phyloP scores from a whole-genome alignment of 768 basidiomycete genomes.

The Mycena chlorophos region DNA sequence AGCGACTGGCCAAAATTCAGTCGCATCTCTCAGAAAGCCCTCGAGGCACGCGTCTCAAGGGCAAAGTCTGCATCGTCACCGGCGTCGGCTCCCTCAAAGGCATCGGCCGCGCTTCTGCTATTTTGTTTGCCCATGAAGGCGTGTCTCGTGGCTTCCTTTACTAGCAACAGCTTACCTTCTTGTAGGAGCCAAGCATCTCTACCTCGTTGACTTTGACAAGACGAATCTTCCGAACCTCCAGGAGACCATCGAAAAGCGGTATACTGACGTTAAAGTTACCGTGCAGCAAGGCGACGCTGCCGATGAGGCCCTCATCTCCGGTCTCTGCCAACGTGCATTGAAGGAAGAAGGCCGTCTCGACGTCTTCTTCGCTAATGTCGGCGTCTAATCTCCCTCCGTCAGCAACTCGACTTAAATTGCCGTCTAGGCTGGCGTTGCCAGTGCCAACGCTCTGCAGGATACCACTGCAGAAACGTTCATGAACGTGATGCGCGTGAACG shows the following conservation, averaged over 20 bases:
- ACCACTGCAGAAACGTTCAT: constrained; percentile 68
- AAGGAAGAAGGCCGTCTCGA: constrained; percentile 85
- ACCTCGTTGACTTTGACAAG: constrained; percentile 68
- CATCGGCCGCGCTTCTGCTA: constrained; percentile 78
- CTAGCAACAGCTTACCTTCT: too few species aligned
- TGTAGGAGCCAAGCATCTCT: constrained; percentile 73
- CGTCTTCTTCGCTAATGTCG: constrained; percentile 93
- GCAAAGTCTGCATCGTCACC: constrained; percentile 85
- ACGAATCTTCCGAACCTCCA: constrained; percentile 72
- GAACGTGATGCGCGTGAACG: constrained; percentile 77
- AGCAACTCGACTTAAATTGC: too few species aligned
- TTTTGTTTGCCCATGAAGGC: constrained; percentile 84
- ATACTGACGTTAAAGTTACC: constrained; percentile 83
- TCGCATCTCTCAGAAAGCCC: constrained; percentile 59
- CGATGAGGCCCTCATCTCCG: constrained; percentile 66
- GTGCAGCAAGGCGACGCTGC: constrained; percentile 80
- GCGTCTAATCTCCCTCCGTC: constrained; percentile 68
- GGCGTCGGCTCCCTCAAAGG: constrained; percentile 86
- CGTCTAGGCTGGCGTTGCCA: constrained; percentile 66
- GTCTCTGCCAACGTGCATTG: constrained; percentile 69
- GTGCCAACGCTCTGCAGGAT: constrained; percentile 44
- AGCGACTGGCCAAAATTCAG: constrained; percentile 67
- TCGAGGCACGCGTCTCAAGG: constrained; percentile 57
- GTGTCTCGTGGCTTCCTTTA: too few species aligned
- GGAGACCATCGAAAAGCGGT: constrained; percentile 60